These are phyloP conservation scores for Apostasia shenzhenica DNA, from an alignment of 106 monocot species.

Conservation along the genomic window DNA sequence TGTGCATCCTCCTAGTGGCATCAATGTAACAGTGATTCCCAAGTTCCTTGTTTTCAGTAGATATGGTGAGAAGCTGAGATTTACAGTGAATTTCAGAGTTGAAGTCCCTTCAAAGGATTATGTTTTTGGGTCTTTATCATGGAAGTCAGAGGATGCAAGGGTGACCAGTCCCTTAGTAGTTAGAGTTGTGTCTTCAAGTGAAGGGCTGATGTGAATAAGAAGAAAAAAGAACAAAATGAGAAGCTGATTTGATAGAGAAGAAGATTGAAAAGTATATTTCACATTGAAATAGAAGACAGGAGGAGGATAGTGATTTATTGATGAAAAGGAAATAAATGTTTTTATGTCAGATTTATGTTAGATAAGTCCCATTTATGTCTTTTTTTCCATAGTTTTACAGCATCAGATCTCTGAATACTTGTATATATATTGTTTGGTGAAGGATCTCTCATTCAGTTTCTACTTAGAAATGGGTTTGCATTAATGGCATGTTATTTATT, in stretches of 20 bases:
- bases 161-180: slow-evolving; percentile 66
- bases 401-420: no score
- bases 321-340: no score
- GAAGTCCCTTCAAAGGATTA: slow-evolving; percentile 27
- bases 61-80: slow-evolving; percentile 47
- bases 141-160: slow-evolving; percentile 26
- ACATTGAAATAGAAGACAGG: no score
- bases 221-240: not conserved
- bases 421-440: no score
- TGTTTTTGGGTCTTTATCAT: slow-evolving; percentile 70
- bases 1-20: slow-evolving; percentile 39
- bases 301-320: no score
- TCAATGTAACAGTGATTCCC: slow-evolving; percentile 69
- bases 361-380: no score
- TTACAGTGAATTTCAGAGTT: slow-evolving; percentile 46
- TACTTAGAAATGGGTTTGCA: no score
- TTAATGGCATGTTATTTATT: no score
- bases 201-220: slow-evolving; percentile 15
- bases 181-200: slow-evolving; percentile 24
- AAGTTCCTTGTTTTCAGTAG: slow-evolving; percentile 39
- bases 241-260: not conserved
- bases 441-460: no score
- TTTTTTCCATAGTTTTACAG: no score
- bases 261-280: not conserved
- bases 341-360: no score